Percentiles rank a stretch among this genome's conserved stretches.
Conservation (phyloP, 2,329 filamentous ascomycete species). For the Penicillium brasilianum region DNA sequence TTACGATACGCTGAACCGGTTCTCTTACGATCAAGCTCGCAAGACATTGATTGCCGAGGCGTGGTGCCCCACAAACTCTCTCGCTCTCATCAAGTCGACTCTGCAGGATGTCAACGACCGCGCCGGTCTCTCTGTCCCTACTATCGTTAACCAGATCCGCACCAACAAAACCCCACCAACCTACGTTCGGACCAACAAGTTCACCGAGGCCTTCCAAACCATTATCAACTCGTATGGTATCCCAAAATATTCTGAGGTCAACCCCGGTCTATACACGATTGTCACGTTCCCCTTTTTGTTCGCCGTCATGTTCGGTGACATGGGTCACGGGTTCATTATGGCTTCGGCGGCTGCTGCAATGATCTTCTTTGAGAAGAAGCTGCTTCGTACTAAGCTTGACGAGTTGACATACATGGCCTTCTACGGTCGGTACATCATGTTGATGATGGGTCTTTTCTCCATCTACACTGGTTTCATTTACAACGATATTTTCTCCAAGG, state of each 20-base stretch:
- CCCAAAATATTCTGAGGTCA: conserved; percentile 95
- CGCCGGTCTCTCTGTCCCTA: conserved; percentile 93
- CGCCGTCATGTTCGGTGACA: conserved; percentile 99
- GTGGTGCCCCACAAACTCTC: conserved; percentile 92
- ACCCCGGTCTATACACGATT: conserved; percentile 96
- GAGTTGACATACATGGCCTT: conserved; percentile 98
- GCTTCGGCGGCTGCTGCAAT: conserved; percentile 80
- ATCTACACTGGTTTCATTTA: conserved; percentile 97
- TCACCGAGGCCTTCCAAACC: conserved; percentile 96
- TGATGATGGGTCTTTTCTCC: conserved; percentile 97
- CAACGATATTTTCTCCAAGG: conserved; percentile 96
- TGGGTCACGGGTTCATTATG: conserved; percentile 93
- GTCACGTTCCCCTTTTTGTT: conserved; percentile 89
- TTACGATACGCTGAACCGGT: conserved; percentile 92
- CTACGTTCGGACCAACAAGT: conserved; percentile 97
- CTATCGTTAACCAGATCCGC: conserved; percentile 96
- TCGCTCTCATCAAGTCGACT: conserved; percentile 87
- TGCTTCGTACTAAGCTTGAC: conserved; percentile 85
- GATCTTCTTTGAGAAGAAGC: conserved; percentile 94
- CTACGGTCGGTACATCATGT: conserved; percentile 96
- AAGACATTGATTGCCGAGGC: conserved; percentile 97
- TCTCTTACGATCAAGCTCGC: conserved; percentile 93
- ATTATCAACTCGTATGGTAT: conserved; percentile 99
- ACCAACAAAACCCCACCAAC: conserved; percentile 98
- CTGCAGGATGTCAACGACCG: conserved; percentile 96